Evolutionary conservation across 257 asterid species (phyloP).

Genomic region (Rauvolfia tetraphylla): DNA sequence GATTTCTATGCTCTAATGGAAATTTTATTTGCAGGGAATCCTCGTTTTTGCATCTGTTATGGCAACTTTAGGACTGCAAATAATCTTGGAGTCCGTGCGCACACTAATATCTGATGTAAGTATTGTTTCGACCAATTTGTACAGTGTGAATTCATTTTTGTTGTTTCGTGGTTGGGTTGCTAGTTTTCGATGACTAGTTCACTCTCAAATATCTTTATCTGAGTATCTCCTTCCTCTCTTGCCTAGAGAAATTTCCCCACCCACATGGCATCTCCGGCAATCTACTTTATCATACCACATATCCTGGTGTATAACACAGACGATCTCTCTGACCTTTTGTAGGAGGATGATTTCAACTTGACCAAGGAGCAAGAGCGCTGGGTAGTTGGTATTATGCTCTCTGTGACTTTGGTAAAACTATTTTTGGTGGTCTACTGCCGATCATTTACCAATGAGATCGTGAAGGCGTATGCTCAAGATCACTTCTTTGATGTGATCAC

Average conservation of each 20-base stretch:
- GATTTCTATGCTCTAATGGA: conserved; percentile 7
- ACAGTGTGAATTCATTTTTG: background rate
- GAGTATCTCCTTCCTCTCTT: background rate
- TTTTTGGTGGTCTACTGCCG: conserved; percentile 45
- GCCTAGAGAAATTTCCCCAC: background rate
- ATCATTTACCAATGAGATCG: conserved; percentile 51
- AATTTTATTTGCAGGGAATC: conserved; percentile 39
- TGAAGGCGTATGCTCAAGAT: conserved; percentile 54
- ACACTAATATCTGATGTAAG: conserved; percentile 42
- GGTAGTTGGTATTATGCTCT: conserved; percentile 51
- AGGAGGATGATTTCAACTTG: conserved; percentile 38
- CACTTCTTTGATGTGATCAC: conserved; percentile 55
- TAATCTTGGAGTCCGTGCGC: conserved; percentile 47
- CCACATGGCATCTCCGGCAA: background rate
- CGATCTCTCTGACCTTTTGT: background rate
- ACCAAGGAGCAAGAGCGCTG: conserved; percentile 48
- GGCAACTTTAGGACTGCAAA: conserved; percentile 58
- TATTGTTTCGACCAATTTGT: background rate
- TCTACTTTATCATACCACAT: background rate
- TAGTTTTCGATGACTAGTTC: background rate
- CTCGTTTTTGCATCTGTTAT: conserved; percentile 61
- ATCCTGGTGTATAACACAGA: background rate
- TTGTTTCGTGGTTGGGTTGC: conserved; percentile 16
- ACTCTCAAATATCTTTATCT: background rate
- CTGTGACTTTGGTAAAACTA: conserved; percentile 47